Percentiles rank a stretch among this genome's conserved stretches.
Evolutionary conservation across 768 basidiomycete species (phyloP).

Genomic region (Ephemerocybe angulata): DNA sequence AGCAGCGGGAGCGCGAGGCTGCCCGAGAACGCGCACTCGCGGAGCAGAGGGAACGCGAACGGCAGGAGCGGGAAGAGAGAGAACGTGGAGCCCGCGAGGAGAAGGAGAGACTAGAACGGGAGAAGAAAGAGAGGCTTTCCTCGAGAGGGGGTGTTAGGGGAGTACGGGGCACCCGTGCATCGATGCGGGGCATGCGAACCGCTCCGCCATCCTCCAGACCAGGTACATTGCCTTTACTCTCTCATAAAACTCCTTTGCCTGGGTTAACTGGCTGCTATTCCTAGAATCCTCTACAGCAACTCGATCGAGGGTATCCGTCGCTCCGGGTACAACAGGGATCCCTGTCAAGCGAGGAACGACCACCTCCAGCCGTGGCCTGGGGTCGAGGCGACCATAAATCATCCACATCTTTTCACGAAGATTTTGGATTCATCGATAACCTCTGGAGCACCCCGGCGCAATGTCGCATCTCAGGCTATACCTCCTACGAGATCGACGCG

Average conservation of each 20-base stretch:
- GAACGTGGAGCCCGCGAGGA: conserved; percentile 42
- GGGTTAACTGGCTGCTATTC: neutral
- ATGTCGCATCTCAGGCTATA: neutral
- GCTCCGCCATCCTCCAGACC: conserved; percentile 22
- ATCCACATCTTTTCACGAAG: neutral
- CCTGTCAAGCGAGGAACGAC: conserved; percentile 18
- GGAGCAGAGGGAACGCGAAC: conserved; percentile 36
- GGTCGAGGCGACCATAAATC: conserved; percentile 3
- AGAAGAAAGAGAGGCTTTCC: conserved; percentile 34
- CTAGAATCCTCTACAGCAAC: conserved; percentile 1
- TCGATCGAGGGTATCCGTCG: conserved; percentile 4
- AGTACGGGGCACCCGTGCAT: conserved; percentile 68
- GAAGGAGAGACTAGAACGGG: conserved; percentile 40
- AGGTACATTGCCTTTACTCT: conserved; percentile 23
- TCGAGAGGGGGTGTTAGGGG: conserved; percentile 61
- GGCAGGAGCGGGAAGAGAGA: conserved; percentile 46
- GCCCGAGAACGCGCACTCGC: conserved; percentile 42
- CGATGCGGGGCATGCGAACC: conserved; percentile 48
- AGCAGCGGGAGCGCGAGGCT: conserved; percentile 38
- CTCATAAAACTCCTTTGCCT: neutral
- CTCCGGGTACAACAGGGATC: conserved; percentile 9
- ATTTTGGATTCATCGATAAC: neutral
- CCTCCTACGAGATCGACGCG: too few species aligned
- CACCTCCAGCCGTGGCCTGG: neutral
- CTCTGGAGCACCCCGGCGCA: neutral